phyloP scores from a whole-genome alignment of 495 filamentous ascomycete genomes.

The Aspergillus saccharolyticus region DNA sequence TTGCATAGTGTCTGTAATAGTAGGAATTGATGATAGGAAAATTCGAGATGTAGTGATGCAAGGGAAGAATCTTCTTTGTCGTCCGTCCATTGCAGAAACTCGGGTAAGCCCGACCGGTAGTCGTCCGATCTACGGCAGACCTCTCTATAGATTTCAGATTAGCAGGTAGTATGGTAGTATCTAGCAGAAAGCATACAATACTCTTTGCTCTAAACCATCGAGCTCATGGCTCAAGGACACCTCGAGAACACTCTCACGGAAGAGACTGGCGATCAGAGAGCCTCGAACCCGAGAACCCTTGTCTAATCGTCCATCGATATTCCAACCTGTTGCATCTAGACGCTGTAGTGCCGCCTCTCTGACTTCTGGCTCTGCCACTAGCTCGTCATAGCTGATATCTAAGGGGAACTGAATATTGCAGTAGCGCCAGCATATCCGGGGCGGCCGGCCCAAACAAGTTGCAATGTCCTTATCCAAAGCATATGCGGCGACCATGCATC shows the following conservation, averaged over 20 bases:
- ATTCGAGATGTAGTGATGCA: conserved; percentile 32
- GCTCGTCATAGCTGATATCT: conserved; percentile 45
- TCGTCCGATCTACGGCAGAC: conserved; percentile 12
- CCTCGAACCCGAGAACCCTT: conserved; percentile 35
- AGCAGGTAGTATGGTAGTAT: background rate
- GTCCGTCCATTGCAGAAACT: conserved; percentile 19
- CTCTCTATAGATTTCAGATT: conserved; percentile 6
- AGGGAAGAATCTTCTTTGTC: background rate
- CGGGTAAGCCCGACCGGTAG: conserved; percentile 11
- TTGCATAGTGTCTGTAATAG: conserved; percentile 44
- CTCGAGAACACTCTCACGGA: conserved; percentile 52
- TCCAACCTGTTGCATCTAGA: conserved; percentile 48
- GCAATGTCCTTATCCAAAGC: conserved; percentile 42
- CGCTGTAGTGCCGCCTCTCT: conserved; percentile 29
- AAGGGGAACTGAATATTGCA: conserved; percentile 47
- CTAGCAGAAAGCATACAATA: conserved; percentile 15
- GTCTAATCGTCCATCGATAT: conserved; percentile 29
- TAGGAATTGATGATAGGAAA: conserved; percentile 49
- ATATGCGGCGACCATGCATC: conserved; percentile 44
- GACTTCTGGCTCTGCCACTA: conserved; percentile 35
- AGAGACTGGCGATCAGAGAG: conserved; percentile 34
- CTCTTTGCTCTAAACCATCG: conserved; percentile 18
- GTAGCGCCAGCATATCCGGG: conserved; percentile 45
- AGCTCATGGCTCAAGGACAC: conserved; percentile 40
- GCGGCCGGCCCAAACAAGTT: conserved; percentile 49